Conservation (phyloP, 352 stramenopile genomes). For the Phytophthora sansomeana region DNA sequence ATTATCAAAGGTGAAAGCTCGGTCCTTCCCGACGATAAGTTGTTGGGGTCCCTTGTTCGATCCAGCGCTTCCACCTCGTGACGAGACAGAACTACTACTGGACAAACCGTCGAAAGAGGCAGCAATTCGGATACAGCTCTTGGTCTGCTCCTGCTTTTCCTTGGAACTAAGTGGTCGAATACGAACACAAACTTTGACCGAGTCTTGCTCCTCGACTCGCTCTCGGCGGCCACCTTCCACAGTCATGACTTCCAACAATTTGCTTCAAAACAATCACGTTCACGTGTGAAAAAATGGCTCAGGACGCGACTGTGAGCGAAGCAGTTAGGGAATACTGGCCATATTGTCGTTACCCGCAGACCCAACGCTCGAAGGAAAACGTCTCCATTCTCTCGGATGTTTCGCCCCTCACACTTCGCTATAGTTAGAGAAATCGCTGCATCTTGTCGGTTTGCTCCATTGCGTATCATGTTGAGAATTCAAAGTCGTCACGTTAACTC, state of each 20-base stretch:
- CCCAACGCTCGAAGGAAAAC: constrained; percentile 16
- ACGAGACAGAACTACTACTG: constrained; percentile 22
- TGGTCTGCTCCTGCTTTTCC: constrained; percentile 74
- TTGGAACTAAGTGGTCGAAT: constrained; percentile 72
- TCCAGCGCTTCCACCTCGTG: constrained; percentile 7
- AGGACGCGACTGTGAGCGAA: constrained; percentile 6
- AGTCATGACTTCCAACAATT: constrained; percentile 25
- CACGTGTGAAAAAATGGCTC: constrained; percentile 14
- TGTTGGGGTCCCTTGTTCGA: constrained; percentile 50
- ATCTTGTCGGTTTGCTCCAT: neutral
- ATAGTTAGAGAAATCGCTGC: constrained; percentile 25
- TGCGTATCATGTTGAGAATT: neutral
- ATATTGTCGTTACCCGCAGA: constrained; percentile 34
- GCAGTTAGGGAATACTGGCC: constrained; percentile 23
- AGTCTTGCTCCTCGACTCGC: constrained; percentile 54
- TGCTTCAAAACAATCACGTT: constrained; percentile 4
- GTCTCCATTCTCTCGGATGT: constrained; percentile 12
- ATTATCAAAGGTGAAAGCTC: constrained; percentile 91
- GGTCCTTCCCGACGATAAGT: constrained; percentile 85
- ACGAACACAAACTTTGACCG: constrained; percentile 80
- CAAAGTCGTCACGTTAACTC: neutral
- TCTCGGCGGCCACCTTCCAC: constrained; percentile 29
- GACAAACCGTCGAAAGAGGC: constrained; percentile 57
- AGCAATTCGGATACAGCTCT: constrained; percentile 78
- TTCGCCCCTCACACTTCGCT: constrained; percentile 4